A percentile compares a stretch with the other conserved stretches of the same genome.
phyloP scores from a whole-genome alignment of 305 asterid genomes.

The Fraxinus angustifolia region DNA sequence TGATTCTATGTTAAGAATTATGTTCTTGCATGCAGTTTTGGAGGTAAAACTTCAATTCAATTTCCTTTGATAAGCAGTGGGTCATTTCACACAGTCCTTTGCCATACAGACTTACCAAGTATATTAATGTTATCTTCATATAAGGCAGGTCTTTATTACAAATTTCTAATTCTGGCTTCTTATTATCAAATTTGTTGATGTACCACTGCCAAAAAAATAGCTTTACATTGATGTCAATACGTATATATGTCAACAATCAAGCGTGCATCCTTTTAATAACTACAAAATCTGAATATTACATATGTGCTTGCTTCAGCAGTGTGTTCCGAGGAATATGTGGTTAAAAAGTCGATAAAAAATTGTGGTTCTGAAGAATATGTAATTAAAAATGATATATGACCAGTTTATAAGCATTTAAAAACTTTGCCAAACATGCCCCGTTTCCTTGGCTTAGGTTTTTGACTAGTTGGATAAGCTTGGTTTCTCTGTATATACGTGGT shows the following conservation, averaged over 20 bases:
- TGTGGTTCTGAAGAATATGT: not conserved
- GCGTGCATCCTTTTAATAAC: not conserved
- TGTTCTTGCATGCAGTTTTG: not conserved
- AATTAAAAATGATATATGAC: not conserved
- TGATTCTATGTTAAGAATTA: slow-evolving; percentile 12
- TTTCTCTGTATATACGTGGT: not conserved
- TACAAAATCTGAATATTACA: not conserved
- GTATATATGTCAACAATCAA: not conserved
- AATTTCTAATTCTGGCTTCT: not conserved
- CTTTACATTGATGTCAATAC: not conserved
- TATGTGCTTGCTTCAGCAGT: not conserved
- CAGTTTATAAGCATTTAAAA: not conserved
- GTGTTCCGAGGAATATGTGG: not conserved
- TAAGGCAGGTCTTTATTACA: not conserved
- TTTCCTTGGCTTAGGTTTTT: not conserved
- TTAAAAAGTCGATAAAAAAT: not conserved
- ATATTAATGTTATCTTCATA: not conserved
- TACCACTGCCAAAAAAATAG: not conserved
- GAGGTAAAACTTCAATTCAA: not conserved
- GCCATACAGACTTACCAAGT: not conserved
- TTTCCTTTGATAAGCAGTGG: not conserved
- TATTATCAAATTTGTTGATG: not conserved
- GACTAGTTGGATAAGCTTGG: not conserved
- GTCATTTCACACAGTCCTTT: not conserved
- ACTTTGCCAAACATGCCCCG: not conserved